A percentile compares a stretch with the other conserved stretches of the same genome.
These are phyloP conservation scores for Verticillium zaregamsianum DNA, from an alignment of 2,329 filamentous ascomycete genomes.

Conservation along the genomic window DNA sequence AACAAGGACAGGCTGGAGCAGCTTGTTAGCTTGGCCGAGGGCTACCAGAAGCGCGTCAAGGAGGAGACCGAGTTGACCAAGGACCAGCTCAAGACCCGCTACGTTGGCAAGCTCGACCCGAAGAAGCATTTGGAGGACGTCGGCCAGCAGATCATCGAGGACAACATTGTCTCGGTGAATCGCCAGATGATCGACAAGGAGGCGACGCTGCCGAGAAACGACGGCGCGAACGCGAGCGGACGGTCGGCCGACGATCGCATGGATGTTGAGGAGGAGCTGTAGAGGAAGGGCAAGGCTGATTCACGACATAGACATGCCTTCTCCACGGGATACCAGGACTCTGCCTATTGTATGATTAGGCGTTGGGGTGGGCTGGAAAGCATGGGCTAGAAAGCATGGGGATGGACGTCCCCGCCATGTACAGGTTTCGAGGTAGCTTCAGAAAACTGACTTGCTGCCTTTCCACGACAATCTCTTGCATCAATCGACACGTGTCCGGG, in stretches of 20 bases:
- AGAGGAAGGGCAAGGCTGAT: slow-evolving; percentile 6
- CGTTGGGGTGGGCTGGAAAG: slow-evolving; percentile 10
- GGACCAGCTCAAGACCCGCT: slow-evolving; percentile 97
- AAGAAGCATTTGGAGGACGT: slow-evolving; percentile 99
- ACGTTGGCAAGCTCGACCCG: slow-evolving; percentile 96
- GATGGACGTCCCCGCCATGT: slow-evolving; percentile 10
- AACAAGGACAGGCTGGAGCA: slow-evolving; percentile 87
- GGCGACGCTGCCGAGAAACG: slow-evolving; percentile 79
- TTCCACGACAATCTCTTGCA: neutral
- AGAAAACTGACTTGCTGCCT: neutral
- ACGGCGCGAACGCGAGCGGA: slow-evolving; percentile 43
- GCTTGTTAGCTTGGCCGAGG: slow-evolving; percentile 84
- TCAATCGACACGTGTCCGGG: neutral
- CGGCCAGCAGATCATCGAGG: slow-evolving; percentile 93
- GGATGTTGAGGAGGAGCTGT: slow-evolving; percentile 63
- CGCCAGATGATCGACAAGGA: slow-evolving; percentile 99
- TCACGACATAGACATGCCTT: slow-evolving; percentile 6
- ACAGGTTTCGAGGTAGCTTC: slow-evolving; percentile 1
- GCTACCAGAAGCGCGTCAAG: slow-evolving; percentile 98
- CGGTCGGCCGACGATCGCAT: slow-evolving; percentile 56
- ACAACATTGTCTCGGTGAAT: slow-evolving; percentile 98
- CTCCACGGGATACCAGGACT: slow-evolving; percentile 14
- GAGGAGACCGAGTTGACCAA: slow-evolving; percentile 97
- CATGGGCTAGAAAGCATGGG: slow-evolving; percentile 11
- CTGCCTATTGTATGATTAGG: slow-evolving; percentile 20